A percentile compares a stretch with the other conserved stretches of the same genome.
Conservation (phyloP, 306 rosid species). For the Amphicarpaea edgeworthii region DNA sequence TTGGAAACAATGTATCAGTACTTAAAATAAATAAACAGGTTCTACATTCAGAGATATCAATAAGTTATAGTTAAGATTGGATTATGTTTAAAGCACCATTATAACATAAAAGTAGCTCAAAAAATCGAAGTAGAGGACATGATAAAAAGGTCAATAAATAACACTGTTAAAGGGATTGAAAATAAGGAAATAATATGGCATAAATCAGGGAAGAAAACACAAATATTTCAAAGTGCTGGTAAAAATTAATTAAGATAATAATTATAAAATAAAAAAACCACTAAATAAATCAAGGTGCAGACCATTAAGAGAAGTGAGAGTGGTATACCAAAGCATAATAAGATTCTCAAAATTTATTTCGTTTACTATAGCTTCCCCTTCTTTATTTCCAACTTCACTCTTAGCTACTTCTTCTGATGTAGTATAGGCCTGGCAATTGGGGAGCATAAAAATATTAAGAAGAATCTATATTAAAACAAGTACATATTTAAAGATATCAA, state of each 20-base stretch:
- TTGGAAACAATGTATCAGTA: background rate
- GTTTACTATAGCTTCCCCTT: background rate
- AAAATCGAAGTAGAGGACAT: no score
- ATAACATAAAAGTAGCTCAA: no score
- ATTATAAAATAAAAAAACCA: background rate
- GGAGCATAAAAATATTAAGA: background rate
- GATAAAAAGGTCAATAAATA: no score
- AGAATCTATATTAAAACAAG: no score
- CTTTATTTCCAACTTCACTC: background rate
- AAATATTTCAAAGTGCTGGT: background rate
- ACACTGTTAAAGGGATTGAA: background rate
- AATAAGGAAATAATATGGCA: background rate
- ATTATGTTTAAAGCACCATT: no score
- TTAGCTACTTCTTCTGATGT: background rate
- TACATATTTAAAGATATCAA: background rate
- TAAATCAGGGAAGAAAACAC: background rate
- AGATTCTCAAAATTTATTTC: background rate
- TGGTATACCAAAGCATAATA: conserved; percentile 39
- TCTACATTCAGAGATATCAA: no score
- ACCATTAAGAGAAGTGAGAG: background rate
- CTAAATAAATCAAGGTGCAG: background rate
- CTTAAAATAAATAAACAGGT: background rate
- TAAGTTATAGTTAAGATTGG: no score
- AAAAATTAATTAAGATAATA: background rate
- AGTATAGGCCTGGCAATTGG: conserved; percentile 6